These are phyloP conservation scores for Adenanthera pavonina DNA, from an alignment of 306 rosid genomes.

Conservation along the genomic window DNA sequence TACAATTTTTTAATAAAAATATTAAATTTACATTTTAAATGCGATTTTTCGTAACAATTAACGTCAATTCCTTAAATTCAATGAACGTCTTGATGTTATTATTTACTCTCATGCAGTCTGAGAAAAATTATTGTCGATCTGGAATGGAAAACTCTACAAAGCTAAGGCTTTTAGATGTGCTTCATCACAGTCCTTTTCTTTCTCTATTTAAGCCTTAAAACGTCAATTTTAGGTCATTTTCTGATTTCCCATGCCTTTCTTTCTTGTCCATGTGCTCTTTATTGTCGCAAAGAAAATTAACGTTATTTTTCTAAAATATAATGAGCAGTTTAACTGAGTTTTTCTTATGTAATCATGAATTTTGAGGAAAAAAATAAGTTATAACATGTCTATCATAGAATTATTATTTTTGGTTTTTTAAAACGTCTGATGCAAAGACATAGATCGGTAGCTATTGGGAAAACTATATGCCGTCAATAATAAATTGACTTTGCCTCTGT, in stretches of 20 bases:
- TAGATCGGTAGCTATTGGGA: neutral
- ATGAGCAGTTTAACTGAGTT: slow-evolving; percentile 10
- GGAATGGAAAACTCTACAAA: slow-evolving; percentile 9
- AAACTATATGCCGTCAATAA: slow-evolving; percentile 3
- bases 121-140: slow-evolving; percentile 31
- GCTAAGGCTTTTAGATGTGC: slow-evolving; percentile 13
- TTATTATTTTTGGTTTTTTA: neutral
- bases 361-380: slow-evolving; percentile 1
- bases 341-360: slow-evolving; percentile 7
- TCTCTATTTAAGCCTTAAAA: slow-evolving; percentile 9
- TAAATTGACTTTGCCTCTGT: slow-evolving; percentile 1
- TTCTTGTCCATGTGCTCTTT: slow-evolving; percentile 18
- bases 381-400: slow-evolving; percentile 10
- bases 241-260: slow-evolving; percentile 12
- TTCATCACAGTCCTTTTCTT: slow-evolving; percentile 20
- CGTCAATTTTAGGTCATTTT: slow-evolving; percentile 18
- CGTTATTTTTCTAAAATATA: neutral
- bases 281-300: slow-evolving; percentile 22
- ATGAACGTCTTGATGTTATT: slow-evolving; percentile 3
- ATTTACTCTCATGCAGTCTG: slow-evolving; percentile 2
- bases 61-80: neutral
- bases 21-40: neutral
- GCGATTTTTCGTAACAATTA: neutral
- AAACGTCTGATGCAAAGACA: neutral
- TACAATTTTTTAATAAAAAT: too few species aligned